Evolutionary conservation across 495 filamentous ascomycete genomes (phyloP).

Genomic region (Astrothelium subdiscretum): DNA sequence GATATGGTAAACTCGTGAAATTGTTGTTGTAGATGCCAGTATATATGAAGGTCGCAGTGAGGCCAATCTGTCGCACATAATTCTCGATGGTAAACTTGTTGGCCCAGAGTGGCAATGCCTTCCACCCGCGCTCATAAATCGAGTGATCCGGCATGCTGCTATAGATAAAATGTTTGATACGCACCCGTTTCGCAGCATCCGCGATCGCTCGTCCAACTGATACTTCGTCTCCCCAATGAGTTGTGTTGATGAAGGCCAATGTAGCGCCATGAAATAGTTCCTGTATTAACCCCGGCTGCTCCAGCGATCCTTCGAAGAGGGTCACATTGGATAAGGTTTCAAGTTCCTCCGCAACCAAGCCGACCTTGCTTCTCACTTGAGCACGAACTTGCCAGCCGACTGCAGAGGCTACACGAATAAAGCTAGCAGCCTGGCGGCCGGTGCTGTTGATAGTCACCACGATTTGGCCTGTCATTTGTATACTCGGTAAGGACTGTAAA

Average conservation of each 20-base stretch:
- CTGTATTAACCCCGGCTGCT: slow-evolving; percentile 58
- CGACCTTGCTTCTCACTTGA: slow-evolving; percentile 72
- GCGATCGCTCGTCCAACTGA: slow-evolving; percentile 77
- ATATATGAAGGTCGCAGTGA: slow-evolving; percentile 88
- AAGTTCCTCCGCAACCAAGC: slow-evolving; percentile 75
- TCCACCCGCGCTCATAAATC: slow-evolving; percentile 58
- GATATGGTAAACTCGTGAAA: slow-evolving; percentile 87
- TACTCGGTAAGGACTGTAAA: neutral
- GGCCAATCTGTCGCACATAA: slow-evolving; percentile 69
- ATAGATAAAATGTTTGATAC: slow-evolving; percentile 86
- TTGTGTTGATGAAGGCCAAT: slow-evolving; percentile 94
- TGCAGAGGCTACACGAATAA: slow-evolving; percentile 83
- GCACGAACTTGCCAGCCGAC: slow-evolving; percentile 85
- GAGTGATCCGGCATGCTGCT: slow-evolving; percentile 95
- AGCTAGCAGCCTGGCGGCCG: slow-evolving; percentile 83
- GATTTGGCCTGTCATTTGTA: slow-evolving; percentile 50
- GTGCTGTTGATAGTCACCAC: slow-evolving; percentile 87
- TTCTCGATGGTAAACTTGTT: slow-evolving; percentile 85
- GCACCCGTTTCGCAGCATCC: slow-evolving; percentile 75
- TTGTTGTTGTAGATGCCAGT: slow-evolving; percentile 99
- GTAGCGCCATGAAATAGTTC: slow-evolving; percentile 72
- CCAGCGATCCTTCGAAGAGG: slow-evolving; percentile 69
- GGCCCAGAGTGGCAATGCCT: slow-evolving; percentile 77
- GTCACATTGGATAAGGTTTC: slow-evolving; percentile 70
- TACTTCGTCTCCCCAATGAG: slow-evolving; percentile 92